Percentiles rank a stretch among this genome's conserved stretches.
Evolutionary conservation across 441 rosid genomes (phyloP).

Genomic region (Gossypium gossypioides): DNA sequence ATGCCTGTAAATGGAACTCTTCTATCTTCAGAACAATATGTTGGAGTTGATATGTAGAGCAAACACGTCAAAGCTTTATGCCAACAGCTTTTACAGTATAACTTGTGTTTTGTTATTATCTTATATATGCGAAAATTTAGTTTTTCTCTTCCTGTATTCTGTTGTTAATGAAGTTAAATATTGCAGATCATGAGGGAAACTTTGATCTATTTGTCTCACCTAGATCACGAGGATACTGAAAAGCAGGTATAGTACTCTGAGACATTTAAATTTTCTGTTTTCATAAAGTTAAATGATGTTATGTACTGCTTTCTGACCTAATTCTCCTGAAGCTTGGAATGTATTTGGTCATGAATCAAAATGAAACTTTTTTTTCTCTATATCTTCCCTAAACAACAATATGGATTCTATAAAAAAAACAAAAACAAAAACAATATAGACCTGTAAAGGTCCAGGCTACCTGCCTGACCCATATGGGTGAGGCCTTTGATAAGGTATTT

Average conservation of each 20-base stretch:
- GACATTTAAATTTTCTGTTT: neutral
- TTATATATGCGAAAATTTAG: neutral
- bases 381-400: neutral
- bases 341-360: neutral
- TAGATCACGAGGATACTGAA: constrained; percentile 97
- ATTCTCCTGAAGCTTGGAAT: neutral
- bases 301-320: neutral
- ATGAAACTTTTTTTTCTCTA: neutral
- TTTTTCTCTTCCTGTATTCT: neutral
- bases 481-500: neutral
- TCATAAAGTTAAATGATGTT: neutral
- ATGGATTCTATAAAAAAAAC: too few relatives aligned
- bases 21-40: neutral
- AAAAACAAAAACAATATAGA: neutral
- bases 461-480: neutral
- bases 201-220: constrained; percentile 82
- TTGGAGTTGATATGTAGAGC: too few relatives aligned
- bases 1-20: neutral
- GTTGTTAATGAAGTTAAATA: constrained; percentile 14
- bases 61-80: neutral
- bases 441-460: neutral
- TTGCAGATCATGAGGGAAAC: constrained; percentile 98
- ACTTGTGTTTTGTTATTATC: neutral
- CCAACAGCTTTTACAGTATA: neutral
- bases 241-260: constrained; percentile 52